Evolutionary conservation across 2,329 filamentous ascomycete species (phyloP), one percentile per base, ranked within the genome.

Genomic region (Neofusicoccum kwambonambiense): DNA sequence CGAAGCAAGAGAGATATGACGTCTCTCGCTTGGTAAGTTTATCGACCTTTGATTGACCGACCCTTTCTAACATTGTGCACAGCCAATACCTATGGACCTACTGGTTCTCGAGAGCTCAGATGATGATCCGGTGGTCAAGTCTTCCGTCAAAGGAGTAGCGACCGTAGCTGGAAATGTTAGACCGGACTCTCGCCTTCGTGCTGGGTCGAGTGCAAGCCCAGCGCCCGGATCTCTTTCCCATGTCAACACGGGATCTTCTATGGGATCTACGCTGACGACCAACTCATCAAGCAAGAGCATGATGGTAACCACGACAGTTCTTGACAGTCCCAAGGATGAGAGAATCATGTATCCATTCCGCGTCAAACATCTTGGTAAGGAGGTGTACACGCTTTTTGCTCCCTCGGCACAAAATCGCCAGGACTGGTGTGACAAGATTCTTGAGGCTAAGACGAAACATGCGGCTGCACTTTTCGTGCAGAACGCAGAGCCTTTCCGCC

Each of bases 51-150:
- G 39, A 58, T 56, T 57, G 4, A 51, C 22, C 3, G 9, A 3
- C 13, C 9, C 17, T 6, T 52, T 13, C 47, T 64, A 7, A 64
- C 61, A 19, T 54, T 15, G 19, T 41, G 31, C 37, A 11, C 60
- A 90, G 82, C 92, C 91, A 6, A 97, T 99, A 68, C 95, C 95
- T 0, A 99, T 99, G 94, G 93, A 96, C 70, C 83, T 99, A 2
- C 83, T 99, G 31, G 91, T 96, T 57, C 83, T 99, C 0, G 96
- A 99, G 77, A 97, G 91, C 75, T 89, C 91, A 70, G 92, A 94
- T 69, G 96, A 99, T 69, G 92, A 97, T 68, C 89, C 95, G 0
- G 90, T 98, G 5, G 86, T 93, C 64, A 96, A 95, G 75, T 89
- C 86, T 2, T 83, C 86, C 1, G 84, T 90, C 70, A 93, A 92